Percentiles rank a stretch among this genome's conserved stretches.
phyloP scores from a whole-genome alignment of 2,329 filamentous ascomycete species.

The Incumbomyces delicatus region DNA sequence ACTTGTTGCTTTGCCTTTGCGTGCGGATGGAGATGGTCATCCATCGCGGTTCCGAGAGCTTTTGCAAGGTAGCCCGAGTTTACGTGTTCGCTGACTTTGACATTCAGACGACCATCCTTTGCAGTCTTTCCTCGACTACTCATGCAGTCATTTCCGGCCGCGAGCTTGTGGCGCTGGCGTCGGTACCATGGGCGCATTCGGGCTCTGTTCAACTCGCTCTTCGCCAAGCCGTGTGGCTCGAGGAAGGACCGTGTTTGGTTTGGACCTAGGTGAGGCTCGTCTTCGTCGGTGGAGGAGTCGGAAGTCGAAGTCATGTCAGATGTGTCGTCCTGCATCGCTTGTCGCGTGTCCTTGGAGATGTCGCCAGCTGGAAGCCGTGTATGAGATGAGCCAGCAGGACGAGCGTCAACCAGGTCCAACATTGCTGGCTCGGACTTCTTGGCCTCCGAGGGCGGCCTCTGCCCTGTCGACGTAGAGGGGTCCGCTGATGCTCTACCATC shows the following conservation, averaged over 20 bases:
- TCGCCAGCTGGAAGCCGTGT: no score
- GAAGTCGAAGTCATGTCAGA: slow-evolving; percentile 9
- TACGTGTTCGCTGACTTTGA: slow-evolving; percentile 61
- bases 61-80: slow-evolving; percentile 65
- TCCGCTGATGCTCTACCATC: no score
- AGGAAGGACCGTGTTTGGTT: slow-evolving; percentile 10
- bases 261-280: slow-evolving; percentile 1
- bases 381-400: no score
- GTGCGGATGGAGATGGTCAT: slow-evolving; percentile 40
- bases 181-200: slow-evolving; percentile 6
- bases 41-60: slow-evolving; percentile 55
- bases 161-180: slow-evolving; percentile 1
- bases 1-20: slow-evolving; percentile 21
- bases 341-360: neutral
- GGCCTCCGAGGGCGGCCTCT: no score
- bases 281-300: slow-evolving; percentile 11
- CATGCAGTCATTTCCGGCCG: slow-evolving; percentile 17
- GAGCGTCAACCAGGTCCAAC: no score
- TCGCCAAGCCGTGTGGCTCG: slow-evolving; percentile 8
- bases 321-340: neutral
- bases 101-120: slow-evolving; percentile 59
- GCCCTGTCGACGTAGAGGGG: no score
- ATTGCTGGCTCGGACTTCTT: no score
- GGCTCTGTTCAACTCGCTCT: slow-evolving; percentile 15
- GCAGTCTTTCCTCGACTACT: slow-evolving; percentile 45